A percentile compares a stretch with the other conserved stretches of the same genome.
Evolutionary conservation across 148 eudicot genomes (phyloP).

Genomic region (Simmondsia chinensis): DNA sequence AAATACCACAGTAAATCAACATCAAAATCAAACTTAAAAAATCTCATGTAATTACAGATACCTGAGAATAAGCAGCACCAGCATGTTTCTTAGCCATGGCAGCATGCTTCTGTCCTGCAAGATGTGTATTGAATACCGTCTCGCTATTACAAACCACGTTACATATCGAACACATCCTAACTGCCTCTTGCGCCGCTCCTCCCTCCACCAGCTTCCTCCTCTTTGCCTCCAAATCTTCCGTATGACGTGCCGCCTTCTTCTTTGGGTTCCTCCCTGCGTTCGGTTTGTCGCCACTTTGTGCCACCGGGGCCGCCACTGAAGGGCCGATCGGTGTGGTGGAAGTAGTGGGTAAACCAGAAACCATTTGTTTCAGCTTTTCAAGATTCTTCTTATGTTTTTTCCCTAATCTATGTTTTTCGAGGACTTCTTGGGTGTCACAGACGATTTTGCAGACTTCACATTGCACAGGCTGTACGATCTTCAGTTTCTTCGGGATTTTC

Average conservation of each 20-base stretch:
- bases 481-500: constrained; percentile 22
- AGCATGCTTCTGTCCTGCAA: constrained; percentile 47
- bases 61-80: no score
- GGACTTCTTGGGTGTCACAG: constrained; percentile 34
- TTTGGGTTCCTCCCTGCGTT: neutral
- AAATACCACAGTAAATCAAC: no score
- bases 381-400: constrained; percentile 47
- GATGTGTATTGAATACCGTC: constrained; percentile 29
- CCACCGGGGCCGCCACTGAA: constrained; percentile 11
- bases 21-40: no score
- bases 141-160: constrained; percentile 57
- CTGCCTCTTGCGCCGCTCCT: constrained; percentile 25
- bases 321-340: neutral
- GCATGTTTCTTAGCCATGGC: constrained; percentile 13
- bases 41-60: no score
- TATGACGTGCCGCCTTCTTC: constrained; percentile 18
- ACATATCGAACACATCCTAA: constrained; percentile 31
- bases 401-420: constrained; percentile 37
- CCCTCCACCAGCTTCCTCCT: constrained; percentile 31
- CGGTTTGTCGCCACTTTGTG: constrained; percentile 9
- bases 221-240: constrained; percentile 34
- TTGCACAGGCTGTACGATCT: constrained; percentile 27
- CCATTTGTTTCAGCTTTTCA: constrained; percentile 23
- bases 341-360: neutral
- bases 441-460: constrained; percentile 45